Evolutionary conservation across 805 yeast species (phyloP).

Genomic region (Metschnikowia similis): DNA sequence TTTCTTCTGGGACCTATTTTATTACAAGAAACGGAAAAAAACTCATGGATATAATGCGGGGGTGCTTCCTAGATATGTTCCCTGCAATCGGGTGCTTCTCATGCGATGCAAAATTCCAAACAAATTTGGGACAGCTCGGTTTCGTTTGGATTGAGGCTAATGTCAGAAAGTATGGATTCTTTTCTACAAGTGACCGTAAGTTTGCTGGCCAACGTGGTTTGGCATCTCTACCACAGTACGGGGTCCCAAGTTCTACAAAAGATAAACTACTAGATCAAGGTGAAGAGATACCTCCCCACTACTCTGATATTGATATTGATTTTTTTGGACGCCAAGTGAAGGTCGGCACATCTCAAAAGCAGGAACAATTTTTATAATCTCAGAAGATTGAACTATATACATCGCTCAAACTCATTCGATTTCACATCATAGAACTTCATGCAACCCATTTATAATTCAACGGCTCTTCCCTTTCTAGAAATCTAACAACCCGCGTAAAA

Average conservation of each 20-base stretch:
- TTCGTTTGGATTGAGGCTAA: slow-evolving; percentile 49
- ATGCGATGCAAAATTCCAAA: slow-evolving; percentile 40
- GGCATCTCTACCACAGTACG: slow-evolving; percentile 37
- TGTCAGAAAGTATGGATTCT: slow-evolving; percentile 54
- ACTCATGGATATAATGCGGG: slow-evolving; percentile 46
- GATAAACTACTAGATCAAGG: slow-evolving; percentile 67
- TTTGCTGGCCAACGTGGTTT: slow-evolving; percentile 37
- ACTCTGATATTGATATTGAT: slow-evolving; percentile 59
- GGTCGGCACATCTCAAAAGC: slow-evolving; percentile 17
- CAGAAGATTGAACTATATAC: too few species aligned
- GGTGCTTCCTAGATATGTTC: slow-evolving; percentile 45
- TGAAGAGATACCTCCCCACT: slow-evolving; percentile 67
- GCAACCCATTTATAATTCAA: too few species aligned
- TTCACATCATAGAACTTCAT: not conserved
- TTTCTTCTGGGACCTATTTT: slow-evolving; percentile 46
- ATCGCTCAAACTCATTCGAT: too few species aligned
- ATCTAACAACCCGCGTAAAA: too few species aligned
- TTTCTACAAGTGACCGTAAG: slow-evolving; percentile 43
- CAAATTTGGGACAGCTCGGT: slow-evolving; percentile 41
- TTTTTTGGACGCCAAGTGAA: slow-evolving; percentile 48
- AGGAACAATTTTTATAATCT: not conserved
- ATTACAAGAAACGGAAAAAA: slow-evolving; percentile 55
- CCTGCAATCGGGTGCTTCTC: slow-evolving; percentile 53
- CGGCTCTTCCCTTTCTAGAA: too few species aligned
- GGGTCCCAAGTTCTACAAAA: slow-evolving; percentile 15